Conservation (phyloP, 2,329 filamentous ascomycete species). For the Basipetospora sp. region DNA sequence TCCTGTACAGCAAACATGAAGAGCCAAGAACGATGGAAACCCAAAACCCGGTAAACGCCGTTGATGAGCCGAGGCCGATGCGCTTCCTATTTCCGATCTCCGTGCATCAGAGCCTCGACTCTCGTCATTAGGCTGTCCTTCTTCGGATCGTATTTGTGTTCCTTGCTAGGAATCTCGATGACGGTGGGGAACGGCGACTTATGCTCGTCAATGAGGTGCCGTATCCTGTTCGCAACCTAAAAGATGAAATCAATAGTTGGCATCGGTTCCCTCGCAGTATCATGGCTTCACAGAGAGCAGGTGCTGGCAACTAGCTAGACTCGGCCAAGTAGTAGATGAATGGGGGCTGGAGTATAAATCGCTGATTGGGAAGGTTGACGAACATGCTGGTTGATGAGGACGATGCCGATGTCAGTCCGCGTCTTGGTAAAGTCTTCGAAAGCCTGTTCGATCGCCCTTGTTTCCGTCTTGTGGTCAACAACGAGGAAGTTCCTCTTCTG, state of each 20-base stretch:
- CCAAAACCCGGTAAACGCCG: background rate
- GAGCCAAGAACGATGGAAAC: background rate
- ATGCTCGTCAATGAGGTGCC: constrained; percentile 78
- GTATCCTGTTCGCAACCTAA: constrained; percentile 86
- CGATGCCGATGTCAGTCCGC: constrained; percentile 89
- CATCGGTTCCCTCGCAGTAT: too few species aligned
- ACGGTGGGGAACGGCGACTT: constrained; percentile 91
- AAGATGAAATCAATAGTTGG: too few species aligned
- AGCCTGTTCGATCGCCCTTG: constrained; percentile 68
- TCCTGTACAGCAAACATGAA: background rate
- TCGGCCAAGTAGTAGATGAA: background rate
- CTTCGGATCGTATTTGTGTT: constrained; percentile 96
- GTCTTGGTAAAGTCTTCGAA: constrained; percentile 81
- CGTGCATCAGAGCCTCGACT: constrained; percentile 3
- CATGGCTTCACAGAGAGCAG: too few species aligned
- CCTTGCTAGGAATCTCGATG: constrained; percentile 94
- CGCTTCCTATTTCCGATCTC: constrained; percentile 1
- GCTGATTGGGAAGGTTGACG: constrained; percentile 15
- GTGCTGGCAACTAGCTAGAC: too few species aligned
- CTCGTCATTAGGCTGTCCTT: constrained; percentile 67
- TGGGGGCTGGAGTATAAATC: too few species aligned
- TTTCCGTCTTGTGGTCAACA: constrained; percentile 88
- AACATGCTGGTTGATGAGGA: constrained; percentile 97
- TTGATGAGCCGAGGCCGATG: background rate
- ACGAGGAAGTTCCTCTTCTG: constrained; percentile 96